These are phyloP conservation scores for Fraxinus ornus DNA, from an alignment of 305 asterid species.

Conservation along the genomic window DNA sequence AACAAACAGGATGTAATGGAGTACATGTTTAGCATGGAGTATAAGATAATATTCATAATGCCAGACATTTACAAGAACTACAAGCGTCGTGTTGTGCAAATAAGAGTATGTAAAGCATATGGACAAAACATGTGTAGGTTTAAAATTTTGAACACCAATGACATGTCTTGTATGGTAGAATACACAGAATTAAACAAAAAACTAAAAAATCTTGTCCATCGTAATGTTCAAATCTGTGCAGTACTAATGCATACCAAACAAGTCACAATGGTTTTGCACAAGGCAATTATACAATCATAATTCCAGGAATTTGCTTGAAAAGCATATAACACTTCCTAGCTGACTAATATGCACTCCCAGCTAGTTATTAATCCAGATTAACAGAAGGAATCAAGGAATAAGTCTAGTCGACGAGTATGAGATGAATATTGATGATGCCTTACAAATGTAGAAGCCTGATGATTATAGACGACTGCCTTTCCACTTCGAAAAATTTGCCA, in stretches of 20 bases:
- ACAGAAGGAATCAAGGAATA: slow-evolving; percentile 15
- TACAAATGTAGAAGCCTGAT: slow-evolving; percentile 1
- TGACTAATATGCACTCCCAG: slow-evolving; percentile 21
- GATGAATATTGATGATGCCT: neutral
- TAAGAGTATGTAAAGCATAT: neutral
- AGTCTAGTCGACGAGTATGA: neutral
- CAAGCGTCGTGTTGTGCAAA: neutral
- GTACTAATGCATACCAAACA: neutral
- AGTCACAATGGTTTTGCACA: neutral
- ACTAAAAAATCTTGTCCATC: neutral
- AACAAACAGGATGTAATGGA: too few species aligned
- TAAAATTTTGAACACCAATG: neutral
- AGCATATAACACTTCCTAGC: slow-evolving; percentile 9
- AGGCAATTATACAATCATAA: slow-evolving; percentile 17
- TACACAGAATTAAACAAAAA: neutral
- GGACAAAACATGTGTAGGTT: neutral
- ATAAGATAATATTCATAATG: neutral
- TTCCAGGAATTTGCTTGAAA: slow-evolving; percentile 18
- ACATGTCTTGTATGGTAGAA: neutral
- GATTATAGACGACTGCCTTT: slow-evolving; percentile 9
- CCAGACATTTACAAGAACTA: neutral
- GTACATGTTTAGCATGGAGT: neutral
- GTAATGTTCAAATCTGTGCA: neutral
- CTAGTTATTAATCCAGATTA: slow-evolving; percentile 28
- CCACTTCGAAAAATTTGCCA: slow-evolving; percentile 3